Evolutionary conservation across 192 early-diverging fungal species (phyloP).

Genomic region (Phycomyces nitens): DNA sequence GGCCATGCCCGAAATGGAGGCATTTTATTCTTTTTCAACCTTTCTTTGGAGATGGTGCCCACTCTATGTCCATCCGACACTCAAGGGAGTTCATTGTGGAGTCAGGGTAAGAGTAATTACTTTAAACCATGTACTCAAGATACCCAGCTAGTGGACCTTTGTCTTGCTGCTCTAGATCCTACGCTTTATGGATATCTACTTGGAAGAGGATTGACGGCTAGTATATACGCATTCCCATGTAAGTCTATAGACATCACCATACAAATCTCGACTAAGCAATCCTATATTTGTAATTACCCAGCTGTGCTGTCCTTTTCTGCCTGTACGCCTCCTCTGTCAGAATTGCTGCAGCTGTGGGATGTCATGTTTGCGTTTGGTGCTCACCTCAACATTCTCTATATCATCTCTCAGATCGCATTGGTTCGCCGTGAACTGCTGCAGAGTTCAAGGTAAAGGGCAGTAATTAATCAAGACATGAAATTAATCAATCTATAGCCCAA

Average conservation of each 20-base stretch:
- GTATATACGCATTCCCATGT: constrained; percentile 90
- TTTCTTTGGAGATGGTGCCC: constrained; percentile 89
- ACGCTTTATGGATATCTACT: constrained; percentile 67
- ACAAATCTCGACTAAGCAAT: background rate
- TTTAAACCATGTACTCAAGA: background rate
- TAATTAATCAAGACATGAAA: background rate
- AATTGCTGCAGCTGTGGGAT: constrained; percentile 90
- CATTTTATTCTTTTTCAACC: constrained; percentile 81
- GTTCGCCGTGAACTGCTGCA: constrained; percentile 73
- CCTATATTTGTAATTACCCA: no score
- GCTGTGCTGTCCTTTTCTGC: constrained; percentile 89
- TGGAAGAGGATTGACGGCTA: constrained; percentile 67
- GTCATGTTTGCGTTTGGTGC: constrained; percentile 86
- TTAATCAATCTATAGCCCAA: constrained; percentile 59
- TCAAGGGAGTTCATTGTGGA: constrained; percentile 89
- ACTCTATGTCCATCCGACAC: constrained; percentile 86
- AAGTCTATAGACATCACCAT: constrained; percentile 32
- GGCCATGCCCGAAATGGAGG: constrained; percentile 89
- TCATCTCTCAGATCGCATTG: constrained; percentile 77
- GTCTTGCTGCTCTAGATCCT: constrained; percentile 72
- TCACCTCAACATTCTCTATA: constrained; percentile 89
- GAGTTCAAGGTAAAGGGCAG: constrained; percentile 52
- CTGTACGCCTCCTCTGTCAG: constrained; percentile 78
- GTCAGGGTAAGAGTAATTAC: constrained; percentile 59
- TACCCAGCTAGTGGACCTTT: constrained; percentile 74